Evolutionary conservation across 805 yeast genomes (phyloP), one percentile per base, ranked within the genome.

Genomic region (Pichia californica): DNA sequence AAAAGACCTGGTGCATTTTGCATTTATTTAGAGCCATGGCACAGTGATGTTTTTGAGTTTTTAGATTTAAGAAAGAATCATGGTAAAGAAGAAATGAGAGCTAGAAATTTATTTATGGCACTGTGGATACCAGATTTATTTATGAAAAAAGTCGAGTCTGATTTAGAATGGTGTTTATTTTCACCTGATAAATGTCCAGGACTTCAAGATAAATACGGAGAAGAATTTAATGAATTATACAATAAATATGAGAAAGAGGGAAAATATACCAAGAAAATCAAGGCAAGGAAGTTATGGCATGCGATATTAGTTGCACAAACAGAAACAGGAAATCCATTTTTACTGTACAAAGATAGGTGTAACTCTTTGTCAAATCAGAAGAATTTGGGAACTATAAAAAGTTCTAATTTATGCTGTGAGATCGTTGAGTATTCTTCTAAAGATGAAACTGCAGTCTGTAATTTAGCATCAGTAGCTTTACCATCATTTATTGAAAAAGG

Each of bases 1-100:
- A 89, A 89, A 66, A 74, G 99, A 57, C 99, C 99, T 0, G 98
- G 98, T 49, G 99, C 99, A 3, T 85, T 91, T 64, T 96, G 96
- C 29, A 67, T 88, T 30, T 91, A 89, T 65, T 63, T 91, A 30
- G 99, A 91, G 67, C 97, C 99, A 44, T 91, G 99, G 82, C 82
- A 76, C 57, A 63, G 79, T 7, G 81, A 76, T 57, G 69, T 76
- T 49, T 71, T 76, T 52, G 81, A 76, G 45, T 75, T 76, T 52
- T 68, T 76, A 44, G 81, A 76, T 55, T 71, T 76, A 50, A 68
- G 81, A 62, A 76, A 76, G 63, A 76, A 76, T 57, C 81, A 76
- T 57, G 82, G 82, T 54, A 76, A 76, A 56, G 82, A 76, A 59
- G 82, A 76, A 58, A 73, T 73, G 50, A 68, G 81, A 58, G 80